Evolutionary conservation across 352 stramenopile species (phyloP).

Genomic region (Pythium phragmiticola): DNA sequence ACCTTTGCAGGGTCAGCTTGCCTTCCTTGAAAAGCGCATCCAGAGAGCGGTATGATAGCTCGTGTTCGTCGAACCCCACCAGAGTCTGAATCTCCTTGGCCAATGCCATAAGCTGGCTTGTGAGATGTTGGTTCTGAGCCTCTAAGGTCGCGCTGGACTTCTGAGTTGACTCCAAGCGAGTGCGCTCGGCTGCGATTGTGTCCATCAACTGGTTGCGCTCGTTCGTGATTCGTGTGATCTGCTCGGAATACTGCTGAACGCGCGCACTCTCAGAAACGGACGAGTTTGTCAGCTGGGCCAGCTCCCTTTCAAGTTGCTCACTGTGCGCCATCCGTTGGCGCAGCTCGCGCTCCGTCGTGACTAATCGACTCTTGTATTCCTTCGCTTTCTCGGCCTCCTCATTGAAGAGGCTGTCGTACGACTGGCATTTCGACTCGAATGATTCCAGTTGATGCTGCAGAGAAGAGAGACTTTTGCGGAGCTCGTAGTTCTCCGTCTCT

Average conservation of each 20-base stretch:
- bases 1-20: slow-evolving; percentile 38
- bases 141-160: slow-evolving; percentile 31
- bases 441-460: slow-evolving; percentile 52
- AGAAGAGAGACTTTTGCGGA: slow-evolving; percentile 42
- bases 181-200: slow-evolving; percentile 43
- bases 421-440: slow-evolving; percentile 44
- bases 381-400: slow-evolving; percentile 40
- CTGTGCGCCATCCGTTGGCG: slow-evolving; percentile 28
- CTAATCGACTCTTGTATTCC: slow-evolving; percentile 35
- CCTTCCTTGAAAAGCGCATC: slow-evolving; percentile 34
- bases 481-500: slow-evolving; percentile 54
- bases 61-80: slow-evolving; percentile 14
- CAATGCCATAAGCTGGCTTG: slow-evolving; percentile 42
- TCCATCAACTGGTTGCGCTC: slow-evolving; percentile 51
- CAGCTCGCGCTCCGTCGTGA: slow-evolving; percentile 29
- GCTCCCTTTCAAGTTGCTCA: slow-evolving; percentile 46
- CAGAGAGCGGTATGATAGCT: slow-evolving; percentile 24
- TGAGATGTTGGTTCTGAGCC: slow-evolving; percentile 29
- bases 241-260: slow-evolving; percentile 41
- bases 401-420: slow-evolving; percentile 32
- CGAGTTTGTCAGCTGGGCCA: slow-evolving; percentile 35
- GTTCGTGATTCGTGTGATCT: slow-evolving; percentile 35
- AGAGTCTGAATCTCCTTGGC: slow-evolving; percentile 40
- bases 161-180: slow-evolving; percentile 34
- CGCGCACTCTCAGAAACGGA: slow-evolving; percentile 37